Evolutionary conservation across 768 basidiomycete species (phyloP).

Genomic region (Clathrus columnatus): DNA sequence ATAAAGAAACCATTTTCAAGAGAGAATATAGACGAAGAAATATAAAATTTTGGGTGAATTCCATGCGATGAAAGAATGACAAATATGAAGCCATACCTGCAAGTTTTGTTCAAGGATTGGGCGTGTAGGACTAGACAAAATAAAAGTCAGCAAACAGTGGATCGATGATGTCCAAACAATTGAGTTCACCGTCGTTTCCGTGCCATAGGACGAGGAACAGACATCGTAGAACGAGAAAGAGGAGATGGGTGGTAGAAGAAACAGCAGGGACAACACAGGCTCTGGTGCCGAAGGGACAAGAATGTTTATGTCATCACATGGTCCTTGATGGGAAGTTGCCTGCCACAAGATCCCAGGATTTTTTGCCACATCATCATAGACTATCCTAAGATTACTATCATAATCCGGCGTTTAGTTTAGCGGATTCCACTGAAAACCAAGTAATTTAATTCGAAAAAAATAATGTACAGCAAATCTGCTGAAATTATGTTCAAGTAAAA

Average conservation of each 20-base stretch:
- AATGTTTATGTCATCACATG: background rate
- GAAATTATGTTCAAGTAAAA: too few relatives aligned
- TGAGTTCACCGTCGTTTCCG: background rate
- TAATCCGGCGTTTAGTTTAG: too few relatives aligned
- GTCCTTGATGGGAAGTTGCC: background rate
- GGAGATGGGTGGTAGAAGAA: slow-evolving; percentile 2
- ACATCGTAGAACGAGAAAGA: background rate
- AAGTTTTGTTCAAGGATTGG: slow-evolving; percentile 3
- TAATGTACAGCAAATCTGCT: too few relatives aligned
- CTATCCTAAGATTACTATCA: background rate
- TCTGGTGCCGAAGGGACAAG: background rate
- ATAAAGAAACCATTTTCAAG: background rate
- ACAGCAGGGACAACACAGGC: slow-evolving; percentile 5
- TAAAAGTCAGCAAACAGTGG: background rate
- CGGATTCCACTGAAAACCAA: too few relatives aligned
- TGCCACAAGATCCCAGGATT: background rate
- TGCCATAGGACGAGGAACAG: background rate
- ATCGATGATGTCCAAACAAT: background rate
- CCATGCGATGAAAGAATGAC: background rate
- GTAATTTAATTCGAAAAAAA: too few relatives aligned
- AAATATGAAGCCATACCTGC: background rate
- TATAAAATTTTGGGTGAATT: background rate
- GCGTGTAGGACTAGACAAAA: background rate
- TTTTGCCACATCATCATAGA: background rate
- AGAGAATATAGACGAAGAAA: background rate